Base-by-base conservation (phyloP, 225 moss, liverwort and hornwort species). In the Pseudoscleropodium purum region DNA sequence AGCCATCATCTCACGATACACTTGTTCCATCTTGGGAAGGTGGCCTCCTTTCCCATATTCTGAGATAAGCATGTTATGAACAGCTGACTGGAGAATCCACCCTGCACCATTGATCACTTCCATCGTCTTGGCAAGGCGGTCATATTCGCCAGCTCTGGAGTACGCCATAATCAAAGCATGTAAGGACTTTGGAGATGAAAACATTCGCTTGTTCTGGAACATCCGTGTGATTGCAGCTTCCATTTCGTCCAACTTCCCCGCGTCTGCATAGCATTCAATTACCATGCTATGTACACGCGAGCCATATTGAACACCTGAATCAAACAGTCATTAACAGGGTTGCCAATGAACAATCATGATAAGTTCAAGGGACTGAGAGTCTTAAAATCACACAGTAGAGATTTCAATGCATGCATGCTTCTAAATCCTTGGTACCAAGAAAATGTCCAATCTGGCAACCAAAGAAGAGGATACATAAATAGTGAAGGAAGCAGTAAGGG, bases 241-340 rank as follows among this genome's bases (percentile, higher is more conserved):
- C 97, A 99, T 99, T 79, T 97, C 96, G 80, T 95, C 92, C 45
- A 99, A 89, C 54, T 95, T 96, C 54, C 94, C 94, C 29, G 90
- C 88, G 79, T 96, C 97, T 62, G 99, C 97, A 78, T 99, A 99
- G 87, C 93, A 92, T 83, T 99, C 94, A 49, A 97, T 94, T 34
- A 95, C 95, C 87, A 94, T 94, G 86, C 96, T 94, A 83, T 94
- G 95, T 36, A 99, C 94, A 17, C 95, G 94, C 74, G 99, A 93
- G 43, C 93, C 93, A n/a, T 91, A 90, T 61, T 91, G 86, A 49
- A 91, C 90, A 86, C 93, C 93, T 93, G 92, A 47, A 72, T 31
- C 57, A 31, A 72, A 70, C 65, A 88, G 41, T 54, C 90, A 86
- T 19, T 36, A 69, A 60, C 86, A 85, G 17, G 19, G 78, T 63